Evolutionary conservation across 148 eudicot genomes (phyloP), one percentile per base, ranked within the genome.

Genomic region (Dianthus caryophyllus): DNA sequence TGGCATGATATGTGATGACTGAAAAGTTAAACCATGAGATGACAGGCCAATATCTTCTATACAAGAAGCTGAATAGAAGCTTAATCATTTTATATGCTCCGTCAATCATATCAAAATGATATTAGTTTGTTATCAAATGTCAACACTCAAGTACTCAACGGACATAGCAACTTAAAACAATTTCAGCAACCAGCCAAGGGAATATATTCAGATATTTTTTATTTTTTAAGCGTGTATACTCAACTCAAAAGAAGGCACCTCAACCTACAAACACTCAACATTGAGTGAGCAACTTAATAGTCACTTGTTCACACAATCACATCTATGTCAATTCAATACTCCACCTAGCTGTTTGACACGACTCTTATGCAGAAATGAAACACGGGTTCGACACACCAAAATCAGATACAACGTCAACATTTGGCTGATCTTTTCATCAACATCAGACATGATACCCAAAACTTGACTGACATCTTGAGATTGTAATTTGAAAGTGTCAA

Each of bases 21-120:
- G 6, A 18, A 18, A 18, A 18, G 15, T 24, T 46, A 25, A 68
- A 66, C 54, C 44, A 17, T 9, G 4, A 6, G 29, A 29, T 57
- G 10, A 24, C 16, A 58, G 26, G 38, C 65, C 65, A 33, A 26
- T n/a, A 64, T 21, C 20, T 31, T 33, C 20, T 65, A 48, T 65
- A 65, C 22, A 67, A 29, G 47, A 53, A 54, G 22, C 70, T 53
- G 26, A 36, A 0, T 14, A 24, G 41, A 57, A 47, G 22, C 25
- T 43, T 26, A 68, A 26, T 58, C 56, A 20, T 12, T 55, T 65
- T 41, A 64, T 54, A 30, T 65, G 22, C 31, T 54, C 48, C 30
- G 29, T 57, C 39, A 29, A 57, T 14, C 12, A 25, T 16, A 57
- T 57, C 30, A 9, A 29, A 17, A 57, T 29, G 61, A 57, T 31